Percentiles rank a stretch among this genome's conserved stretches.
Evolutionary conservation across 2,329 filamentous ascomycete genomes (phyloP).

Genomic region (Alternaria metachromatica): DNA sequence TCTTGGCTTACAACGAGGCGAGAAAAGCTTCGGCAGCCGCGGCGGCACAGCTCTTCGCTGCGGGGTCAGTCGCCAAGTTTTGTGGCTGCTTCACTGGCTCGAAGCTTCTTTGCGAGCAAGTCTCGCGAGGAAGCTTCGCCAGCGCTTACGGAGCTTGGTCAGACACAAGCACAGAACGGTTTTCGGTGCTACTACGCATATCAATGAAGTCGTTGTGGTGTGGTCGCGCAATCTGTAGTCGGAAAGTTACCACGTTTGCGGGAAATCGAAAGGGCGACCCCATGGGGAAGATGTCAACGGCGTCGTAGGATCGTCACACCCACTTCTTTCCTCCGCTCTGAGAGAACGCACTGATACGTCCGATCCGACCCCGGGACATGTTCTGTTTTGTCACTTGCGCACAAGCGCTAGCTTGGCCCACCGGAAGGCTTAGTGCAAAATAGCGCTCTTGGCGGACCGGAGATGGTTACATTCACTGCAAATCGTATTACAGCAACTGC

Average conservation of each 20-base stretch:
- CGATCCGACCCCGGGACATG: constrained; percentile 16
- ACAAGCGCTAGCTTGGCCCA: constrained; percentile 15
- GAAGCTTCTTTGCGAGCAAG: constrained; percentile 30
- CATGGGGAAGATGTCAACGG: constrained; percentile 28
- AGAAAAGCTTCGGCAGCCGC: constrained; percentile 8
- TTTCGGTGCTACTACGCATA: constrained; percentile 2
- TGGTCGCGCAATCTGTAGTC: background rate
- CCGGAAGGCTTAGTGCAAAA: constrained; percentile 35
- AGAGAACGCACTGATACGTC: constrained; percentile 22
- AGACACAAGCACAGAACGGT: constrained; percentile 2
- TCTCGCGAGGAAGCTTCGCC: constrained; percentile 28
- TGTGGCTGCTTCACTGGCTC: constrained; percentile 30
- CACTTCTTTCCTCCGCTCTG: constrained; percentile 11
- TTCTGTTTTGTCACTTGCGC: constrained; percentile 27
- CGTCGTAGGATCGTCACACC: constrained; percentile 27
- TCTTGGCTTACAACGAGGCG: constrained; percentile 28
- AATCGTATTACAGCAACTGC: constrained; percentile 20
- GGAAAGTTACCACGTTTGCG: constrained; percentile 4
- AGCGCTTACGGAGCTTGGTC: constrained; percentile 32
- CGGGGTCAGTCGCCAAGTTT: constrained; percentile 37
- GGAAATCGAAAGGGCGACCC: constrained; percentile 21
- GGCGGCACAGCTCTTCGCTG: constrained; percentile 23
- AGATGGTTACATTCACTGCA: constrained; percentile 31
- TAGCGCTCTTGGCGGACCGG: constrained; percentile 32
- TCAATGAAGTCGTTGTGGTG: background rate